phyloP scores from a whole-genome alignment of 805 yeast species.

The Metschnikowia continentalis region DNA sequence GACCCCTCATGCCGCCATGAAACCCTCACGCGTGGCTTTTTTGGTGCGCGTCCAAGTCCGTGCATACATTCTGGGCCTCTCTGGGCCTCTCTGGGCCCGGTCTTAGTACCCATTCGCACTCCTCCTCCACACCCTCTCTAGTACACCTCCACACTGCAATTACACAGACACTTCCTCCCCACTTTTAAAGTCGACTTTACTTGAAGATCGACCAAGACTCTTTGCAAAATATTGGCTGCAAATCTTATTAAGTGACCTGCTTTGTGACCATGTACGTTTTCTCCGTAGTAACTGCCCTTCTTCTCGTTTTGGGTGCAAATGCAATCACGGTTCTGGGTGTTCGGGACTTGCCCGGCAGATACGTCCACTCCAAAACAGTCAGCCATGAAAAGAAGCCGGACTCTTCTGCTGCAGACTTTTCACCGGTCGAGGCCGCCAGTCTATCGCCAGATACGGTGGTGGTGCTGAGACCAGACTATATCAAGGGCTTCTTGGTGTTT shows the following conservation, averaged over 20 bases:
- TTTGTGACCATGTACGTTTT: not conserved
- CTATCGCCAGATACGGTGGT: slow-evolving; percentile 9
- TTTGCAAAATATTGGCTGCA: not conserved
- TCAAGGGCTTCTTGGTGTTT: slow-evolving; percentile 22
- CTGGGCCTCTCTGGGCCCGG: not conserved
- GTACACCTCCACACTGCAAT: no score
- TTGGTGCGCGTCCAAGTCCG: not conserved
- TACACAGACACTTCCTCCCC: no score
- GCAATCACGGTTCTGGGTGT: slow-evolving; percentile 12
- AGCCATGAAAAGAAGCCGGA: not conserved
- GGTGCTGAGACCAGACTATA: slow-evolving; percentile 21
- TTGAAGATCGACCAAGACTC: not conserved
- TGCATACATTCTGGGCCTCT: not conserved
- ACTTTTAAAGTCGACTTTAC: not conserved
- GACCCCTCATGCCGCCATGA: no score
- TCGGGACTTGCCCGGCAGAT: slow-evolving; percentile 12
- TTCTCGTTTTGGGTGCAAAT: slow-evolving; percentile 5
- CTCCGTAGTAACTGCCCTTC: not conserved
- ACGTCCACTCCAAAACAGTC: slow-evolving; percentile 8
- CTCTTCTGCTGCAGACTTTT: not conserved
- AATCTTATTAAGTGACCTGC: not conserved
- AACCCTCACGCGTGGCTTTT: no score
- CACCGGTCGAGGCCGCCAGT: slow-evolving; percentile 3
- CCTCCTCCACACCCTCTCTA: no score
- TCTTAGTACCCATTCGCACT: not conserved